Base-by-base conservation (phyloP, 2,329 filamentous ascomycete genomes). In the Pezicula carpinea region DNA sequence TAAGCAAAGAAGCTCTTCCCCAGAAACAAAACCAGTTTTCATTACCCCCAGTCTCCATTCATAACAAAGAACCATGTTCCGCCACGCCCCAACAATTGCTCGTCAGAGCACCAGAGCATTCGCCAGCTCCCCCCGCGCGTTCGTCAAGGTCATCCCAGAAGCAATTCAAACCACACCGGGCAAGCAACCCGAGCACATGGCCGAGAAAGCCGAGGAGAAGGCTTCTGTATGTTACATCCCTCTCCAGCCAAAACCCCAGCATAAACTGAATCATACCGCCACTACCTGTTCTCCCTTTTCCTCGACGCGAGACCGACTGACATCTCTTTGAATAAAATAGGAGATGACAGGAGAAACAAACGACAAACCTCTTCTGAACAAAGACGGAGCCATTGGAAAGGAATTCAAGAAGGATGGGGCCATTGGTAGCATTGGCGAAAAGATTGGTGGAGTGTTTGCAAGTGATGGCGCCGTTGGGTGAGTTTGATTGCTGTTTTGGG, bases 401-500 rank as follows among this genome's bases (percentile, higher is more conserved):
- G 56, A 63, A 47, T 68, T 66, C 54, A 66, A 59, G 18, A 57
- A 61, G 7, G 57, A 65, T 11, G 65, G 66, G 4, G 53, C 59
- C 1, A 58, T 69, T n/a, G 66, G 67, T 6, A 59, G 64, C 4
- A 59, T 59, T 1, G 67, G 58, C 6, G 58, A 69, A 49, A 64
- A 64, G 49, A 43, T 69, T 17, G 67, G 66, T 8, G 67, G 67
- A 2, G 65, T 65, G 1, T 60, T 69, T 18, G 57, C 62, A 23
- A 59, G 58, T 23, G 43, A 64, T 19, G 66, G 67, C 3, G 51
- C 54, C 7, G 62, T 69, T 44, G 66, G 67, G 14, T 53, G 19
- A 29, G 51, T 46, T 8, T 29, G 26, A 29, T 29, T 6, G 10
- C 10, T 29, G 26, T 11, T 11, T 8, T 29, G 10, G 6, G 26